Evolutionary conservation across 768 basidiomycete species (phyloP).

Genomic region (Leccinum uliginosum): DNA sequence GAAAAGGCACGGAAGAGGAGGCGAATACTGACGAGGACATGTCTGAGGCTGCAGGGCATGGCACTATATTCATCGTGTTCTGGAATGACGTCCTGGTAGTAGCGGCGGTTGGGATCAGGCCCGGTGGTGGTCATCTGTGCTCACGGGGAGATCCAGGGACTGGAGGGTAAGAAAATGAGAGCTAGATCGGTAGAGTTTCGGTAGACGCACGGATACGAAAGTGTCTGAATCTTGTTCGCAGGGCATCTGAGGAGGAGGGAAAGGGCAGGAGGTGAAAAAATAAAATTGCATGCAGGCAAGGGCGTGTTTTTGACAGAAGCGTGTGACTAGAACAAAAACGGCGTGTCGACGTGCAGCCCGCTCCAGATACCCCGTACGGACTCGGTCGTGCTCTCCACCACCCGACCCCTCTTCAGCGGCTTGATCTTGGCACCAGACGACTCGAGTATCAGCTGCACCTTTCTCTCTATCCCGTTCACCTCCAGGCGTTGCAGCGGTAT

Average conservation of each 20-base stretch:
- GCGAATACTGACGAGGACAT: conserved; percentile 25
- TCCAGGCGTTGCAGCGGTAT: conserved; percentile 74
- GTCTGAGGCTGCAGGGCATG: conserved; percentile 29
- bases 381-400: conserved; percentile 76
- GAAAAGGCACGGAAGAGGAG: conserved; percentile 2
- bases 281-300: conserved; percentile 24
- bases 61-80: conserved; percentile 26
- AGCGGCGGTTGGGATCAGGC: conserved; percentile 20
- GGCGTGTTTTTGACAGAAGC: conserved; percentile 27
- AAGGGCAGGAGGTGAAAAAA: background rate
- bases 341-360: conserved; percentile 76
- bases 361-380: conserved; percentile 88
- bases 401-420: conserved; percentile 58
- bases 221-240: conserved; percentile 19
- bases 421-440: conserved; percentile 85
- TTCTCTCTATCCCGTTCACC: conserved; percentile 67
- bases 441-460: conserved; percentile 80
- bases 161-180: background rate
- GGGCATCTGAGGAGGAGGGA: conserved; percentile 4
- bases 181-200: background rate
- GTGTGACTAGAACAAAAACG: conserved; percentile 44
- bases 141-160: conserved; percentile 29
- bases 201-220: conserved; percentile 24
- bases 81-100: conserved; percentile 25
- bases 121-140: conserved; percentile 18